Evolutionary conservation across 2,329 filamentous ascomycete species (phyloP), one percentile per base, ranked within the genome.

Genomic region (Aspergillus cejpii): DNA sequence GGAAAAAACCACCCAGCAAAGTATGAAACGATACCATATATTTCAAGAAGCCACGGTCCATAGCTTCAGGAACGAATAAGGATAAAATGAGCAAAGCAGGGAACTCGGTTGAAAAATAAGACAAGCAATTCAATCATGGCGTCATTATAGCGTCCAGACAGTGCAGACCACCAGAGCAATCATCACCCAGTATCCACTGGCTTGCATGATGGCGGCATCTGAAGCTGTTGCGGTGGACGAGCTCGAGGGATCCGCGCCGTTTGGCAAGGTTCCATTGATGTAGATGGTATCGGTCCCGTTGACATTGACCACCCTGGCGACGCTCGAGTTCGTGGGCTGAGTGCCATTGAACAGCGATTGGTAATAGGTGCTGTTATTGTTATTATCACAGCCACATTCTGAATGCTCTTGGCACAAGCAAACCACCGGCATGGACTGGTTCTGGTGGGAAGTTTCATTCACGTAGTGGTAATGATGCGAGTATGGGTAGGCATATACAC

Each of bases 361-460:
- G 44, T 72, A 60, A 49, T 68, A 73, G 1, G 66, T 71, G 37
- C 55, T 54, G 47, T 74, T 71, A 33, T 63, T 63, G 49, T 69
- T 71, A 31, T 72, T 64, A 44, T 81, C 79, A 55, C 80, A 83
- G 3, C 78, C 77, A 55, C 80, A 83, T 26, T 71, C 69, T 14
- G 60, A 63, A 53, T 75, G 75, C 45, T 74, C 56, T 48, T 75
- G 66, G 58, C 80, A 83, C 28, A 80, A 57, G 55, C 80, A 83
- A 2, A 72, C 63, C 5, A 81, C 74, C 0, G 77, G 77, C 10
- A 75, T 53, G 0, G 70, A 70, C 52, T 74, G 63, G 55, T 80
- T 79, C 7, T 57, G 52, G 34, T 71, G 67, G 26, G 60, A 66
- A 5, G 68, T 65, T 33, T 71, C 61, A 47, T 74, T 64, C 61